Conservation (phyloP, 495 filamentous ascomycete species). For the Monascus purpureus region DNA sequence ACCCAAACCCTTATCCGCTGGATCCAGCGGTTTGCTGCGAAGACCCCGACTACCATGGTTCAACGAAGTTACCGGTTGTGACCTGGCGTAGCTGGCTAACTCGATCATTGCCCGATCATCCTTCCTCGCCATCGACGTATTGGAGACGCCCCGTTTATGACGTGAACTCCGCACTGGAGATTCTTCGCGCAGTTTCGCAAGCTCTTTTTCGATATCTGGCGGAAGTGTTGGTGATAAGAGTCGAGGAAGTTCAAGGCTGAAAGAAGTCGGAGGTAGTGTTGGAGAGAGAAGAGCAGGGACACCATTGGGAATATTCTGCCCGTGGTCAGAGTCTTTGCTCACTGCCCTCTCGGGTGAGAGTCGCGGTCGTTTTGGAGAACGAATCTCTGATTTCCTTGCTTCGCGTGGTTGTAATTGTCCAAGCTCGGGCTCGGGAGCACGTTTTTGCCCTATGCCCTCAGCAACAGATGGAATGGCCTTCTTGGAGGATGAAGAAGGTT, state of each 20-base stretch:
- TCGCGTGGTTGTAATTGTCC: constrained; percentile 7
- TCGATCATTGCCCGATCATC: constrained; percentile 7
- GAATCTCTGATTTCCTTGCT: constrained; percentile 8
- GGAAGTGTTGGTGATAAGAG: constrained; percentile 34
- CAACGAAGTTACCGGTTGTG: constrained; percentile 3
- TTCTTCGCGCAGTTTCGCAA: constrained; percentile 20
- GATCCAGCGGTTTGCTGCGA: constrained; percentile 1
- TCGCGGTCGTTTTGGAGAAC: constrained; percentile 18
- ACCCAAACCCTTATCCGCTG: background rate
- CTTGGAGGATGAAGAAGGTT: constrained; percentile 2
- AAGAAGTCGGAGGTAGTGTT: constrained; percentile 25
- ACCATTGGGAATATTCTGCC: constrained; percentile 10
- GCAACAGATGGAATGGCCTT: constrained; percentile 6
- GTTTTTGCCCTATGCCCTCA: constrained; percentile 18
- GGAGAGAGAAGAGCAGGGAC: constrained; percentile 28
- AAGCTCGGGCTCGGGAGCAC: constrained; percentile 13
- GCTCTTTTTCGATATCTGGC: constrained; percentile 34
- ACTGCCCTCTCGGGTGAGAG: constrained; percentile 16
- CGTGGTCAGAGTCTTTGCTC: constrained; percentile 8
- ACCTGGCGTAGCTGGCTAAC: constrained; percentile 1
- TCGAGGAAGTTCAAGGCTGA: constrained; percentile 19
- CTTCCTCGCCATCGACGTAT: constrained; percentile 4
- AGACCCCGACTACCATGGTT: constrained; percentile 2
- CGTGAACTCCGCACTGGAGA: constrained; percentile 5
- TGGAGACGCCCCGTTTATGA: constrained; percentile 4